Evolutionary conservation across 1,284 basidiomycete species (phyloP).

Genomic region (Cryptococcus sp.): DNA sequence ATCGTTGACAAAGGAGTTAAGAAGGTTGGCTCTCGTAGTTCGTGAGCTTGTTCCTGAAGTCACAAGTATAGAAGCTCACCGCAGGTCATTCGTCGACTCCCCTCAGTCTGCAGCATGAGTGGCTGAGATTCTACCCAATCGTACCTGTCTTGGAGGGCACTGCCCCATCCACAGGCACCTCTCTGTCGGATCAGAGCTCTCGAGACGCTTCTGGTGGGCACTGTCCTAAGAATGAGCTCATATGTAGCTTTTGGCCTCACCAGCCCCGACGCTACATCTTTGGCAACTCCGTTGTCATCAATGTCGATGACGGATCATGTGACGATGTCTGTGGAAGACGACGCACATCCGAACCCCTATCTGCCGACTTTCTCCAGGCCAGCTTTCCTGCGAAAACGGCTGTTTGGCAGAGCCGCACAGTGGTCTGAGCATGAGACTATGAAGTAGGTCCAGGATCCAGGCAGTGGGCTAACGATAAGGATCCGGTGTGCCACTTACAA

Average conservation of each 20-base stretch:
- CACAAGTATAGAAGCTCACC: background rate
- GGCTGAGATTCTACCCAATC: constrained; percentile 33
- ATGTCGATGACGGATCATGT: background rate
- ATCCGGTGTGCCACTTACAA: constrained; percentile 42
- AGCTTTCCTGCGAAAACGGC: constrained; percentile 27
- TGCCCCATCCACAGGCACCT: background rate
- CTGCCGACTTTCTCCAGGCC: constrained; percentile 25
- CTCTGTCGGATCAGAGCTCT: background rate
- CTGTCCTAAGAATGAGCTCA: background rate
- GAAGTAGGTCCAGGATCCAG: constrained; percentile 5
- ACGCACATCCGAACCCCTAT: constrained; percentile 31
- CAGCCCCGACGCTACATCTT: too few species aligned
- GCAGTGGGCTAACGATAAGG: constrained; percentile 7
- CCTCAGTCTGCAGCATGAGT: constrained; percentile 16
- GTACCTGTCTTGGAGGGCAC: background rate
- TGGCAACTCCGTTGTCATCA: constrained; percentile 3
- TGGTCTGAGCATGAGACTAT: constrained; percentile 25
- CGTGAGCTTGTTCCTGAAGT: constrained; percentile 9
- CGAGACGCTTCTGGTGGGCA: background rate
- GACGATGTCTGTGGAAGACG: constrained; percentile 2
- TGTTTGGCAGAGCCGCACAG: constrained; percentile 25
- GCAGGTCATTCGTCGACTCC: constrained; percentile 8
- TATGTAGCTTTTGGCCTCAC: too few species aligned
- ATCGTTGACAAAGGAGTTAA: constrained; percentile 25
- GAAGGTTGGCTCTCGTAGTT: constrained; percentile 13